phyloP scores from a whole-genome alignment of 139 green algal genomes.

The Dunaliella sp. region DNA sequence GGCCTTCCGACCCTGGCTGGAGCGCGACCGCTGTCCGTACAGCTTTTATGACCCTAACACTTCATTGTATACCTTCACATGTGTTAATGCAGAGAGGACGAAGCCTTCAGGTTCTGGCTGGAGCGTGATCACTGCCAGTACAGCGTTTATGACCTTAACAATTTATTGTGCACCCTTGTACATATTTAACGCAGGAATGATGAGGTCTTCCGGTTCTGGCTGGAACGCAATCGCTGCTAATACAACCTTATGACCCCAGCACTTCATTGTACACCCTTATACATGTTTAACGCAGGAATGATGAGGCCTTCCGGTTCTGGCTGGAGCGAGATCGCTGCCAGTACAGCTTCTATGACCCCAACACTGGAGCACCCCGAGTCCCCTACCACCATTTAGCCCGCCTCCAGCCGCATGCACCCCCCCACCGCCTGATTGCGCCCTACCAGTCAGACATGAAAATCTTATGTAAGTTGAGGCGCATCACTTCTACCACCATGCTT shows the following conservation, averaged over 20 bases:
- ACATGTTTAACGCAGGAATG: constrained; percentile 10
- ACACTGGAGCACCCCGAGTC: constrained; percentile 1
- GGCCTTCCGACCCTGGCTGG: neutral
- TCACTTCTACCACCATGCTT: too few relatives aligned
- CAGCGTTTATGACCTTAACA: constrained; percentile 32
- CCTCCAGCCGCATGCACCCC: constrained; percentile 33
- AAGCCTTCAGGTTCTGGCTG: constrained; percentile 35
- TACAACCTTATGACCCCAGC: constrained; percentile 28
- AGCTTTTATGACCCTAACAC: neutral
- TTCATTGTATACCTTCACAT: neutral
- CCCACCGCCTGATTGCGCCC: constrained; percentile 6
- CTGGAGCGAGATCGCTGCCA: constrained; percentile 34
- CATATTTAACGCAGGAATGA: constrained; percentile 10
- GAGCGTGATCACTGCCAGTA: constrained; percentile 34
- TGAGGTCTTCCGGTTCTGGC: constrained; percentile 33
- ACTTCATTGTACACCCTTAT: too few relatives aligned
- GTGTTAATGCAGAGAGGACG: constrained; percentile 9
- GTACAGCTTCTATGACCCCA: constrained; percentile 30
- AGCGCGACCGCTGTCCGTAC: neutral
- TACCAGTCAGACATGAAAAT: constrained; percentile 21
- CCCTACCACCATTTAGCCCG: constrained; percentile 33
- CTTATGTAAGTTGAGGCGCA: constrained; percentile 14
- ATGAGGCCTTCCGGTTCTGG: constrained; percentile 34
- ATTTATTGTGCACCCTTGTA: too few relatives aligned
- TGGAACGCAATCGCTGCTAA: constrained; percentile 32